Evolutionary conservation across 345 rosid species (phyloP).

Genomic region (Euclidium syriacum): DNA sequence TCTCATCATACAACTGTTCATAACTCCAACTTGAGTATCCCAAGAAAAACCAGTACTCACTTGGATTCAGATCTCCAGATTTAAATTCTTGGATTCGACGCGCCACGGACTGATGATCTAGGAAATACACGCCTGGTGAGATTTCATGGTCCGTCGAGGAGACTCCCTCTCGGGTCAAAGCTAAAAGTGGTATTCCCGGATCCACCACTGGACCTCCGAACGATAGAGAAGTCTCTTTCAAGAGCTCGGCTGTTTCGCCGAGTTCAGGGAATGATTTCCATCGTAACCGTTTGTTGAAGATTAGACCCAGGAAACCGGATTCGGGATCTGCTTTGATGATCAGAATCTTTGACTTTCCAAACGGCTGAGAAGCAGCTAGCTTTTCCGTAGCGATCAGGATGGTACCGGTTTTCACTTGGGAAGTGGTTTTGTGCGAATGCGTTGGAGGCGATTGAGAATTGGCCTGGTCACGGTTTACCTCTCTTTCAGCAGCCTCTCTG

Average conservation of each 20-base stretch:
- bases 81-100: slow-evolving; percentile 38
- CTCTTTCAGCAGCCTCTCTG: slow-evolving; percentile 17
- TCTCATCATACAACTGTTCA: slow-evolving; percentile 68
- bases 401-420: slow-evolving; percentile 50
- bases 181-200: slow-evolving; percentile 55
- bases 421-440: slow-evolving; percentile 25
- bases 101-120: slow-evolving; percentile 53
- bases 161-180: slow-evolving; percentile 48
- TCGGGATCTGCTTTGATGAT: slow-evolving; percentile 50
- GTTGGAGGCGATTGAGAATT: slow-evolving; percentile 18
- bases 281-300: slow-evolving; percentile 60
- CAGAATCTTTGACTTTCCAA: slow-evolving; percentile 60
- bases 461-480: slow-evolving; percentile 25
- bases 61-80: slow-evolving; percentile 37
- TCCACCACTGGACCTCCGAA: slow-evolving; percentile 73
- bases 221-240: slow-evolving; percentile 59
- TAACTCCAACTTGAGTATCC: slow-evolving; percentile 84
- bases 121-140: slow-evolving; percentile 60
- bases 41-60: slow-evolving; percentile 82
- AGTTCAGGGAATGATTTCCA: slow-evolving; percentile 67
- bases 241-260: slow-evolving; percentile 41
- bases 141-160: slow-evolving; percentile 37
- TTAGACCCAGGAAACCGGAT: slow-evolving; percentile 70
- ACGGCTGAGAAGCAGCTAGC: slow-evolving; percentile 42
- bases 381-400: slow-evolving; percentile 65